A percentile compares a stretch with the other conserved stretches of the same genome.
Evolutionary conservation across 495 filamentous ascomycete genomes (phyloP).

Genomic region (Lichina pygmaea): DNA sequence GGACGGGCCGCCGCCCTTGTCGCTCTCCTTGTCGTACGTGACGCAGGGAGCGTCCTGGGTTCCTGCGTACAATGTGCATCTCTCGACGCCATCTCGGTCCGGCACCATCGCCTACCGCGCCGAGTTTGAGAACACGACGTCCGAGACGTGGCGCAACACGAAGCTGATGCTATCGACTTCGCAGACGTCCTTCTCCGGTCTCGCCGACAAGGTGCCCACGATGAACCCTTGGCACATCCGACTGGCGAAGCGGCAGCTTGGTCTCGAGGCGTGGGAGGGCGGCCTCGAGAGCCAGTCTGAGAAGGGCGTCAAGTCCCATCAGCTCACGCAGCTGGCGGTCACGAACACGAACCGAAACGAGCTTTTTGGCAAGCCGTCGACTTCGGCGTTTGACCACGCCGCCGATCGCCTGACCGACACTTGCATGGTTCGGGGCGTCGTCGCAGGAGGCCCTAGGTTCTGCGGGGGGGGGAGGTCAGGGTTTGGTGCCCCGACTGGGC

Average conservation of each 20-base stretch:
- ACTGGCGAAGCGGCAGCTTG: conserved; percentile 10
- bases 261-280: conserved; percentile 2
- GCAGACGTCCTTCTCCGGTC: conserved; percentile 32
- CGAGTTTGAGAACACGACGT: conserved; percentile 33
- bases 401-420: no score
- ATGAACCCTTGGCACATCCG: conserved; percentile 33
- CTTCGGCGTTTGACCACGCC: no score
- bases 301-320: background rate
- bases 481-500: no score
- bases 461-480: no score
- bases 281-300: conserved; percentile 3
- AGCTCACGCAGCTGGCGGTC: background rate
- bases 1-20: conserved; percentile 11
- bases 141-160: conserved; percentile 40
- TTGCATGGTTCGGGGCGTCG: no score
- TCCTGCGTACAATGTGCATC: conserved; percentile 35
- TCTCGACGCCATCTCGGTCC: conserved; percentile 26
- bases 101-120: conserved; percentile 34
- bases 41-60: conserved; percentile 33
- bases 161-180: conserved; percentile 40
- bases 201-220: conserved; percentile 28
- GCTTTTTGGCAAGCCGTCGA: background rate
- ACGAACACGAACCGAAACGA: background rate
- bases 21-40: conserved; percentile 33
- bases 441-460: no score